Evolutionary conservation across 1,284 basidiomycete species (phyloP).

Genomic region (Polyporus tsugae): DNA sequence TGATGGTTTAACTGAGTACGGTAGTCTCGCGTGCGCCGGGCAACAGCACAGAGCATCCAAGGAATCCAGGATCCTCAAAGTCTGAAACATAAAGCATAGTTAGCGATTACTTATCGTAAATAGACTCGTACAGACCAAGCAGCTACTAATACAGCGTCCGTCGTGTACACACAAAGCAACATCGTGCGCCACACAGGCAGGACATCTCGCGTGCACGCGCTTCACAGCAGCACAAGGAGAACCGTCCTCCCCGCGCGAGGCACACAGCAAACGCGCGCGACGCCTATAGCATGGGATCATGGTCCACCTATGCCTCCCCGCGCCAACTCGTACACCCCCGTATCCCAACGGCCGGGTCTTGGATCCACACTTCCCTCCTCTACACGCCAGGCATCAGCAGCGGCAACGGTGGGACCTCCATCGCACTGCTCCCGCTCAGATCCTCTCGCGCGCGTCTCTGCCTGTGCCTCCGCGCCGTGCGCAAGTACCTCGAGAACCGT

Average conservation of each 20-base stretch:
- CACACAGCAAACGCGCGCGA: background rate
- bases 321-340: background rate
- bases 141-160: conserved; percentile 3
- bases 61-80: background rate
- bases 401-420: conserved; percentile 39
- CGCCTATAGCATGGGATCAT: background rate
- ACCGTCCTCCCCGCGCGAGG: background rate
- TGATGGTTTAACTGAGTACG: too few relatives aligned
- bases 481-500: conserved; percentile 75
- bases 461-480: conserved; percentile 58
- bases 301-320: background rate
- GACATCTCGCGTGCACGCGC: too few relatives aligned
- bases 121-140: background rate
- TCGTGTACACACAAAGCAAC: background rate
- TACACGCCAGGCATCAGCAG: conserved; percentile 22
- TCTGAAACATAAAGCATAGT: background rate
- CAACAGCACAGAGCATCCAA: too few relatives aligned
- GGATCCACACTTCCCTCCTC: background rate
- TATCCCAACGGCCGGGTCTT: background rate
- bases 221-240: background rate
- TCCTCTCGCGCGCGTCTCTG: conserved; percentile 36
- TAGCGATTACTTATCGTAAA: background rate
- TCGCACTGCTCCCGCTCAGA: conserved; percentile 39
- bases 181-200: background rate
- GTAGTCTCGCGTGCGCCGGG: too few relatives aligned